phyloP scores from a whole-genome alignment of 345 rosid species.

The Eucalyptus regnans region DNA sequence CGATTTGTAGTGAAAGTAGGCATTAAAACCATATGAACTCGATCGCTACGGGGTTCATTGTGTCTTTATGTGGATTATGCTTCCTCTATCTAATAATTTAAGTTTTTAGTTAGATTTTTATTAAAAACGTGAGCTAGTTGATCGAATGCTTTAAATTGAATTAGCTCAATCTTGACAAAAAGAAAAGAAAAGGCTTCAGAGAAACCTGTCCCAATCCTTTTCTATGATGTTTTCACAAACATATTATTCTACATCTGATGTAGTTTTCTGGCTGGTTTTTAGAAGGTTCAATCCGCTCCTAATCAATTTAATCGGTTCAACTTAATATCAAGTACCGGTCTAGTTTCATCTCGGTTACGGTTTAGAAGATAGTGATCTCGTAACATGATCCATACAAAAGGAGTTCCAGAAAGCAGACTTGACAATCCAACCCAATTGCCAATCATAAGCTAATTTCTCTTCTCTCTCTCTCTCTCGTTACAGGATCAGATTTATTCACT shows the following conservation, averaged over 20 bases:
- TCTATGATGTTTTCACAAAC: background rate
- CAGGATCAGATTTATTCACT: background rate
- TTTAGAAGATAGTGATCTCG: background rate
- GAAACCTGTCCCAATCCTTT: background rate
- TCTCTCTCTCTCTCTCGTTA: background rate
- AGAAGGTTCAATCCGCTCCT: background rate
- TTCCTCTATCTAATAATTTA: background rate
- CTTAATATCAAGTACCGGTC: background rate
- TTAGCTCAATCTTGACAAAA: background rate
- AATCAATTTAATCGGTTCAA: background rate
- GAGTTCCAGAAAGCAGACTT: background rate
- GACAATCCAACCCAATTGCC: background rate
- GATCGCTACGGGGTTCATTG: fast-evolving
- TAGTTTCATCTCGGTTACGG: background rate
- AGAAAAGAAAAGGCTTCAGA: background rate
- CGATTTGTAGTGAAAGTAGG: background rate
- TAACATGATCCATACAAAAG: background rate
- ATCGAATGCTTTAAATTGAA: background rate
- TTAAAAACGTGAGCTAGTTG: background rate
- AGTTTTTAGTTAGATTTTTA: background rate
- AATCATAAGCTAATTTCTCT: background rate
- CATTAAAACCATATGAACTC: background rate
- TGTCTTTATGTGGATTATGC: background rate
- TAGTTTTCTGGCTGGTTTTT: background rate
- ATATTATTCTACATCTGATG: background rate